Base-by-base conservation (phyloP, 2,329 filamentous ascomycete genomes). In the Grosmannia huntii region DNA sequence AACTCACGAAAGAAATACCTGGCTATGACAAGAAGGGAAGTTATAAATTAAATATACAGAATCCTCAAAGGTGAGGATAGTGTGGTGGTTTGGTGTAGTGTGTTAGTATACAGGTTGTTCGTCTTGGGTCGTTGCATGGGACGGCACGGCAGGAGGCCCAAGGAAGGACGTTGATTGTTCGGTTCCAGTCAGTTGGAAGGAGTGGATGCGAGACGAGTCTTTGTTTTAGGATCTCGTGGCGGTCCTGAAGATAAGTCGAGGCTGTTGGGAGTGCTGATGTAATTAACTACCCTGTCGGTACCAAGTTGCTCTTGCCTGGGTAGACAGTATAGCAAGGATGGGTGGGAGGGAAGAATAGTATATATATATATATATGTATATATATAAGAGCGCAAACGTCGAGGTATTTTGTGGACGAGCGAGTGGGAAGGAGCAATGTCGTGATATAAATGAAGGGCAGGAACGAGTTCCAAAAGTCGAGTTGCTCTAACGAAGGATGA, bases 401-500 rank as follows among this genome's bases (percentile, higher is more conserved):
- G 23, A 49, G 46, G 23, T 49, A 49, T 5, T 14, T 25, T 23
- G 21, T 12, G 16, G 46, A 52, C 44, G 31, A 31, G 41, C 60
- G 59, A 48, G 14, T 36, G 23, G 61, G 56, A 53, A 48, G 57
- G 59, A 50, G 28, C 56, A 52, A 51, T 38, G 59, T 59, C 56
- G 57, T 58, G 57, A 54, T 60, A 78, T 76, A 69, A 44, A 54
- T 31, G 75, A 76, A 72, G 71, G 74, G 71, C 70, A 69, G 67
- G 70, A 69, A 70, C 64, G 60, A 65, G 71, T 73, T 73, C 74
- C 70, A 73, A 69, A 71, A 69, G 66, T 68, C 71, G 69, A 76
- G 71, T 72, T 73, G 72, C 71, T 71, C 70, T 71, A 74, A 73
- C 69, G 64, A 66, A 67, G 67, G 67, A 66, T 65, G 64, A 63